Evolutionary conservation across 2,329 filamentous ascomycete genomes (phyloP).

Genomic region (Aspergillus novofumigatus): DNA sequence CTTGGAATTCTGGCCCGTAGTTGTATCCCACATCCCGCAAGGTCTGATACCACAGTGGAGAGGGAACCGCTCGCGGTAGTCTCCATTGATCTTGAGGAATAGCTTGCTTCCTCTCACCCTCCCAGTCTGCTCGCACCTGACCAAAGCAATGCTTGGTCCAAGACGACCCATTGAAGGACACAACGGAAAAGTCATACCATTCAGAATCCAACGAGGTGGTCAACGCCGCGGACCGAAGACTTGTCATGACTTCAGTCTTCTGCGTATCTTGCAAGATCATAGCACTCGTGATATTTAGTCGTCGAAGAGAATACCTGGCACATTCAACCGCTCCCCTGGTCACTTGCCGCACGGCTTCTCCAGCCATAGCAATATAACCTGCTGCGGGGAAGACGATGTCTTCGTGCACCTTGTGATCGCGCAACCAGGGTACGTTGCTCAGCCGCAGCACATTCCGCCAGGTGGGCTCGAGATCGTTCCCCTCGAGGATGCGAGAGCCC

Average conservation of each 20-base stretch:
- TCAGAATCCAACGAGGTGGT: no score
- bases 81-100: background rate
- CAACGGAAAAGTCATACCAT: no score
- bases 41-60: background rate
- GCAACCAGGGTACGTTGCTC: constrained; percentile 28
- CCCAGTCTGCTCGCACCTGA: no score
- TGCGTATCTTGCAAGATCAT: no score
- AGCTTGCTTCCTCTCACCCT: no score
- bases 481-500: background rate
- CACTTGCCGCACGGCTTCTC: constrained; percentile 17
- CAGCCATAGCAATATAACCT: constrained; percentile 21
- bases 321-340: background rate
- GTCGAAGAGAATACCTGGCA: background rate
- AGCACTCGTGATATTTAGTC: no score
- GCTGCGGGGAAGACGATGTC: constrained; percentile 29
- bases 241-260: no score
- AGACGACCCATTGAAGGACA: no score
- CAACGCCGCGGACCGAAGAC: no score
- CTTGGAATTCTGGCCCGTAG: no score
- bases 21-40: background rate
- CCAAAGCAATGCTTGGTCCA: no score
- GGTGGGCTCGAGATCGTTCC: constrained; percentile 12
- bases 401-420: constrained; percentile 26
- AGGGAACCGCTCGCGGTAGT: background rate
- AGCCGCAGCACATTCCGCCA: constrained; percentile 26